phyloP scores from a whole-genome alignment of 192 early-diverging fungal genomes.

The Gigaspora rosea region DNA sequence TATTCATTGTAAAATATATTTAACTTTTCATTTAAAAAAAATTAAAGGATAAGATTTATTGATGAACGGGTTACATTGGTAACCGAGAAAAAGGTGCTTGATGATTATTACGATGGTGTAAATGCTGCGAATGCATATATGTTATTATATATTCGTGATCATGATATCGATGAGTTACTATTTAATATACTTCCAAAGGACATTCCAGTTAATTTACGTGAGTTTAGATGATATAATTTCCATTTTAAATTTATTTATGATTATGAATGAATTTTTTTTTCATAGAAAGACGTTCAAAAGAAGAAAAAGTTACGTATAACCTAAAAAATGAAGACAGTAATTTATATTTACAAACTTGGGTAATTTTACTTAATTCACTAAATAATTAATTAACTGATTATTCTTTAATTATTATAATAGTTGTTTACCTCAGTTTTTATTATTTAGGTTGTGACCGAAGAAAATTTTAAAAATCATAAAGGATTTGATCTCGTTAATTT shows the following conservation, averaged over 20 bases:
- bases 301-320: too few relatives aligned
- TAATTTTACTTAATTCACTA: too few relatives aligned
- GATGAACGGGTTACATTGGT: conserved; percentile 84
- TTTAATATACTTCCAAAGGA: conserved; percentile 64
- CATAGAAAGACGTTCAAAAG: not conserved
- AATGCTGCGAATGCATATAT: conserved; percentile 92
- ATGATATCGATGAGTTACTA: conserved; percentile 70
- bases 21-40: not conserved
- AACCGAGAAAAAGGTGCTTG: conserved; percentile 77
- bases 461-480: too few relatives aligned
- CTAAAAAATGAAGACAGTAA: too few relatives aligned
- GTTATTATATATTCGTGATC: conserved; percentile 93
- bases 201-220: conserved; percentile 79
- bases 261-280: too few relatives aligned
- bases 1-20: not conserved
- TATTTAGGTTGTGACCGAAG: too few relatives aligned
- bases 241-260: too few relatives aligned
- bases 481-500: conserved; percentile 87
- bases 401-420: too few relatives aligned
- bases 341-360: too few relatives aligned
- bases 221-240: not conserved
- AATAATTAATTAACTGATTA: too few relatives aligned
- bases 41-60: not conserved
- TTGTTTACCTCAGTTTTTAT: too few relatives aligned
- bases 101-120: conserved; percentile 84